A percentile compares a stretch with the other conserved stretches of the same genome.
These are phyloP conservation scores for Pestalotiopsis sp. DNA, from an alignment of 2,329 filamentous ascomycete species.

Conservation along the genomic window DNA sequence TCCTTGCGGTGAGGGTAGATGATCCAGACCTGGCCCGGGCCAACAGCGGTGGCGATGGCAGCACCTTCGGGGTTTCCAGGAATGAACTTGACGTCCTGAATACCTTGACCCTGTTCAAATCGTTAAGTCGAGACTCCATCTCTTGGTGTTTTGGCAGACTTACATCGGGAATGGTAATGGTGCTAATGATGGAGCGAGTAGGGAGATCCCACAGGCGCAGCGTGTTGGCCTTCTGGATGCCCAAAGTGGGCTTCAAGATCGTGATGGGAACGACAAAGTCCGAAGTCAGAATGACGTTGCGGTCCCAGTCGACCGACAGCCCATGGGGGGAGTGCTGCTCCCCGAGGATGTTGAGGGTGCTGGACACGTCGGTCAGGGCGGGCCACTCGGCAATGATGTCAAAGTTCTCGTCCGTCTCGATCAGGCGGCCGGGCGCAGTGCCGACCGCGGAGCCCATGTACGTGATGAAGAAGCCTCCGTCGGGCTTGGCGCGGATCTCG, in stretches of 20 bases:
- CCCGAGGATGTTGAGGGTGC: constrained; percentile 56
- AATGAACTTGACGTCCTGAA: constrained; percentile 68
- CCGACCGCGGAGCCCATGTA: constrained; percentile 63
- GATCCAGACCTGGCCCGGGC: constrained; percentile 63
- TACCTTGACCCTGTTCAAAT: constrained; percentile 47
- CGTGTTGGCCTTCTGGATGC: constrained; percentile 57
- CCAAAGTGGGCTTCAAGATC: constrained; percentile 59
- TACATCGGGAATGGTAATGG: constrained; percentile 60
- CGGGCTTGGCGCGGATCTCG: constrained; percentile 65
- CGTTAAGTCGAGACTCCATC: not conserved
- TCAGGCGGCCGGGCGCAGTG: constrained; percentile 58
- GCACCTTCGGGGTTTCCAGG: constrained; percentile 59
- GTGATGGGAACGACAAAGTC: constrained; percentile 65
- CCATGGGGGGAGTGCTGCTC: constrained; percentile 65
- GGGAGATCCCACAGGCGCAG: constrained; percentile 61
- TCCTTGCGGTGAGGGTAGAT: constrained; percentile 64
- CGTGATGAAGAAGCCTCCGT: constrained; percentile 63
- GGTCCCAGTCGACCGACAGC: constrained; percentile 57
- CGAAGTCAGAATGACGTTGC: constrained; percentile 60
- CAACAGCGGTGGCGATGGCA: constrained; percentile 61
- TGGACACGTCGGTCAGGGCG: constrained; percentile 47
- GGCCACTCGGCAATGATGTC: constrained; percentile 66
- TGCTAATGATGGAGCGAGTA: constrained; percentile 56
- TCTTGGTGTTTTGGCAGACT: constrained; percentile 16
- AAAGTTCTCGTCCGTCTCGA: constrained; percentile 60